Evolutionary conservation across 2,329 filamentous ascomycete species (phyloP), one percentile per base, ranked within the genome.

Genomic region (Mariannaea sp.): DNA sequence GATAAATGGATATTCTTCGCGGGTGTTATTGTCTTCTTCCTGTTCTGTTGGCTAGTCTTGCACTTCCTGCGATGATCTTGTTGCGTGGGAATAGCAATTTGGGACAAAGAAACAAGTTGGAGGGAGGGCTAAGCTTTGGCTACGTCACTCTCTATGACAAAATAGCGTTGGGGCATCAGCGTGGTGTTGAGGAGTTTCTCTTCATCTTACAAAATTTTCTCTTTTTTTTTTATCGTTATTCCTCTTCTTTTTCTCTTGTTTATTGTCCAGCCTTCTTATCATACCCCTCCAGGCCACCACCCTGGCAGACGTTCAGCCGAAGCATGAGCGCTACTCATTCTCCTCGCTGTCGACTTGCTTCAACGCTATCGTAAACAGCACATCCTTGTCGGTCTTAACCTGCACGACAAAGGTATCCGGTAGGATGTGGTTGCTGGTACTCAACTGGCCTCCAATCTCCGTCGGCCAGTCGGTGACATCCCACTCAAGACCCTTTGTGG

Each of bases 1-100:
- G 94, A 99, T 71, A 97, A 97, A 75, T 97, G 92, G 92, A 96
- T 99, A 29, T 99, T 99, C 71, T 89, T 89, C 81, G 88, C 78
- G 0, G 92, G 94, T 0, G 91, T 93, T 3, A 73, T 95, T 5
- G 73, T 94, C 29, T 99, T 99, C 72, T 89, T 97, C 66, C 69
- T 83, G 30, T 99, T 99, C 70, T 96, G 93, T 73, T 97, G 91
- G 85, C 75, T 94, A 59, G 92, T 96, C 50, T 70, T 99, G 68
- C 89, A 92, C 73, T 97, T 84, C 70, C 72, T 99, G 73, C 79
- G 90, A 70, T 68, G 58, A 55, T 14, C 40, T 14, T 16, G 49
- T 8, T 33, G 41, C 35, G 17, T n/a, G n/a, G n/a, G n/a, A n/a
- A 16, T 32, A 30, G 13, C n/a, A 44, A 14, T 17, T 27, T 17